These are phyloP conservation scores for Tuber microsphaerosporum DNA, from an alignment of 495 filamentous ascomycete genomes.

Conservation along the genomic window DNA sequence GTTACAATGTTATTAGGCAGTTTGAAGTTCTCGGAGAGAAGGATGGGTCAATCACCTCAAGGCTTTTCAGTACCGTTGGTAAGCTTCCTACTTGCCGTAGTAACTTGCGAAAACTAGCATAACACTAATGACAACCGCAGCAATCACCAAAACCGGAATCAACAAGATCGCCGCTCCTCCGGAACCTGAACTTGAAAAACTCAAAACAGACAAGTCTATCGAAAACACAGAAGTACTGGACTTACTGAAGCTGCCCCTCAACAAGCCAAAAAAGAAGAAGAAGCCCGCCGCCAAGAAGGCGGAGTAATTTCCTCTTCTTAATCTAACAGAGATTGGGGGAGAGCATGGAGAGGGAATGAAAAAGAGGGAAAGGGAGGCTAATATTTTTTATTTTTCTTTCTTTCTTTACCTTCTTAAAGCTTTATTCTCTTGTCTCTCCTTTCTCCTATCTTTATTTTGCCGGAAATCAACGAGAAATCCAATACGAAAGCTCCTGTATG, in stretches of 20 bases:
- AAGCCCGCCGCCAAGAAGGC: conserved; percentile 62
- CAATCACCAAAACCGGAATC: conserved; percentile 95
- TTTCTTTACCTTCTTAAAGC: neutral
- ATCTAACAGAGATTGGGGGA: neutral
- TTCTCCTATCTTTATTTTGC: neutral
- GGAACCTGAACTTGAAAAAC: conserved; percentile 62
- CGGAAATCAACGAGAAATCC: neutral
- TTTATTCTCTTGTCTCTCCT: conserved; percentile 1
- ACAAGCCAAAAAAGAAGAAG: conserved; percentile 97
- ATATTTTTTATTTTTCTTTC: neutral
- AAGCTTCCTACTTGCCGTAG: conserved; percentile 44
- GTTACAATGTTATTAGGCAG: conserved; percentile 78
- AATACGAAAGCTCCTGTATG: neutral
- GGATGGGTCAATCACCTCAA: conserved; percentile 71
- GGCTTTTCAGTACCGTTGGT: conserved; percentile 88
- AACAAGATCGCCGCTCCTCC: conserved; percentile 72
- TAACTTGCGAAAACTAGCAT: conserved; percentile 9
- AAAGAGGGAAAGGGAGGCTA: conserved; percentile 7
- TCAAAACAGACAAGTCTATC: conserved; percentile 95
- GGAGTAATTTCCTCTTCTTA: conserved; percentile 31
- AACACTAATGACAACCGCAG: conserved; percentile 46
- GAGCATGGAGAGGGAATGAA: neutral
- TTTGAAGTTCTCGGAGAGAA: conserved; percentile 95
- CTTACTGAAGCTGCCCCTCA: conserved; percentile 79
- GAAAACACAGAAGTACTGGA: conserved; percentile 88